Conservation (phyloP, 306 rosid genomes). For the Vigna hirtella region DNA sequence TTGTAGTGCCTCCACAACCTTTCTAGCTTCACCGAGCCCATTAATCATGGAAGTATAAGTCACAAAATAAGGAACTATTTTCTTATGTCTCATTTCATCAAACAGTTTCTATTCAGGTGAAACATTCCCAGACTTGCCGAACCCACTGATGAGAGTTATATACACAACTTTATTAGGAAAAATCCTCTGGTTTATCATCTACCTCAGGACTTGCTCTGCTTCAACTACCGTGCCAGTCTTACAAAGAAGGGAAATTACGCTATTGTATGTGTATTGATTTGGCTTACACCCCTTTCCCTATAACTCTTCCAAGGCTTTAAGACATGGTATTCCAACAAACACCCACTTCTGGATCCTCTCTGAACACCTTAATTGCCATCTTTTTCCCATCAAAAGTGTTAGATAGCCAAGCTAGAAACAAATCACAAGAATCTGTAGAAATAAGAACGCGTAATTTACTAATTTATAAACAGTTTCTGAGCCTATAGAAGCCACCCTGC, state of each 20-base stretch:
- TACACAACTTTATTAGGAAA: slow-evolving; percentile 76
- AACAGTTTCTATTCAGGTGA: slow-evolving; percentile 61
- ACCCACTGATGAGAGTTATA: slow-evolving; percentile 78
- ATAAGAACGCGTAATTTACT: slow-evolving; percentile 49
- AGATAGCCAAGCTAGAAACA: slow-evolving; percentile 62
- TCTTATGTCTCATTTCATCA: slow-evolving; percentile 64
- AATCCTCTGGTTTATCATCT: slow-evolving; percentile 59
- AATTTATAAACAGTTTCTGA: too few species aligned
- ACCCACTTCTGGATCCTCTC: slow-evolving; percentile 66
- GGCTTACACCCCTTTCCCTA: slow-evolving; percentile 62
- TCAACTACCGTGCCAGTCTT: slow-evolving; percentile 44
- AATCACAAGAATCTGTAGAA: slow-evolving; percentile 79
- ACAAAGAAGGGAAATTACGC: slow-evolving; percentile 68
- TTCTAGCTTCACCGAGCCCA: slow-evolving; percentile 71
- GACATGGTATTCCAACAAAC: slow-evolving; percentile 73
- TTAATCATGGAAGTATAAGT: slow-evolving; percentile 73
- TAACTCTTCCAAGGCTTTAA: slow-evolving; percentile 75
- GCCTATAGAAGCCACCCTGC: too few species aligned
- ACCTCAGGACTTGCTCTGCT: slow-evolving; percentile 66
- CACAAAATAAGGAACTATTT: slow-evolving; percentile 68
- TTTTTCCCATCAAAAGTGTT: slow-evolving; percentile 50
- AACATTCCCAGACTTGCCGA: slow-evolving; percentile 68
- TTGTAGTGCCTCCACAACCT: slow-evolving; percentile 65
- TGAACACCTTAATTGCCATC: slow-evolving; percentile 62
- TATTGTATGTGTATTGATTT: slow-evolving; percentile 35